Evolutionary conservation across 495 filamentous ascomycete genomes (phyloP).

Genomic region (Aspergillus nanangensis): DNA sequence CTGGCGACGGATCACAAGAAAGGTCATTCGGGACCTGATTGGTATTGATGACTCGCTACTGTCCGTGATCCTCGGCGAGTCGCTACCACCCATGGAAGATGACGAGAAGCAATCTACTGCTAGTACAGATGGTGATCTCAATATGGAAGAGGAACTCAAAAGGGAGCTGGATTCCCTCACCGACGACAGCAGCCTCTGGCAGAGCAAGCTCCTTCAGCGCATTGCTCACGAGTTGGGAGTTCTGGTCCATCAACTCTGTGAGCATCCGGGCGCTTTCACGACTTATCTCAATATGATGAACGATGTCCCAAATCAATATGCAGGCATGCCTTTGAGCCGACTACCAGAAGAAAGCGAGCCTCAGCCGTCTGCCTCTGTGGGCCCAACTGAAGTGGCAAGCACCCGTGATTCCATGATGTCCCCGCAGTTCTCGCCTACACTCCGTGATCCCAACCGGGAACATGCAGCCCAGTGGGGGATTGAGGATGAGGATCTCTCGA

Average conservation of each 20-base stretch:
- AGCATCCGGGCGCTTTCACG: constrained; percentile 76
- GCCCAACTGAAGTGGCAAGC: constrained; percentile 16
- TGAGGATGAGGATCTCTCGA: constrained; percentile 50
- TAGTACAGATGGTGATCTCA: constrained; percentile 9
- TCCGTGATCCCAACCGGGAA: constrained; percentile 32
- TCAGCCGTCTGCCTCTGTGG: constrained; percentile 11
- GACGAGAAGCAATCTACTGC: constrained; percentile 2
- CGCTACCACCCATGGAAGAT: constrained; percentile 55
- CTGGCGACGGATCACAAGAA: constrained; percentile 77
- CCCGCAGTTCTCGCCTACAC: constrained; percentile 44
- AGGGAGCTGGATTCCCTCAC: constrained; percentile 30
- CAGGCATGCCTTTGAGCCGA: constrained; percentile 44
- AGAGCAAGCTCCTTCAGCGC: constrained; percentile 71
- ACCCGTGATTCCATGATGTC: constrained; percentile 26
- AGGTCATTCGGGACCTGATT: constrained; percentile 82
- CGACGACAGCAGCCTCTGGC: constrained; percentile 57
- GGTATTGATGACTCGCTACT: constrained; percentile 85
- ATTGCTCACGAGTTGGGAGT: constrained; percentile 83
- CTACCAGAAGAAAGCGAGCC: constrained; percentile 22
- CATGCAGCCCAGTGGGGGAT: constrained; percentile 65
- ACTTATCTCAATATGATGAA: constrained; percentile 55
- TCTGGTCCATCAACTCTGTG: constrained; percentile 75
- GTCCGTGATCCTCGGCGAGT: constrained; percentile 82
- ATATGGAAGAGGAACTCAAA: constrained; percentile 32
- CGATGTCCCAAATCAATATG: constrained; percentile 44